phyloP scores from a whole-genome alignment of 352 stramenopile species.

The Globisporangium splendens region DNA sequence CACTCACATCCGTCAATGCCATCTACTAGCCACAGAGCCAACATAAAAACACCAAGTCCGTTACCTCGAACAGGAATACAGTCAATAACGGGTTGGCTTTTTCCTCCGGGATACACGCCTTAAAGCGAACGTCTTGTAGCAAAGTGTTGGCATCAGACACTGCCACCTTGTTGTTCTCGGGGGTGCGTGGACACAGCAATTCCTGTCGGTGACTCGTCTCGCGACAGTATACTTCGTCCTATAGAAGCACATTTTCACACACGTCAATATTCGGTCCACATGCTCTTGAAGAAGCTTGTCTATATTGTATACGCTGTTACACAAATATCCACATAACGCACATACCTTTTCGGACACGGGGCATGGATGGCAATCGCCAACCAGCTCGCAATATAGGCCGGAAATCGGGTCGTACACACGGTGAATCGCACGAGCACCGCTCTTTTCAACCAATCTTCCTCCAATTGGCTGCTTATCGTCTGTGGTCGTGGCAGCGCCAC shows the following conservation, averaged over 20 bases:
- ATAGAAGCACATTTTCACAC: not conserved
- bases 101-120: slow-evolving; percentile 43
- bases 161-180: slow-evolving; percentile 17
- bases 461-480: slow-evolving; percentile 9
- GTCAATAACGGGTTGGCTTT: slow-evolving; percentile 29
- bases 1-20: not conserved
- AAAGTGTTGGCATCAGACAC: slow-evolving; percentile 13
- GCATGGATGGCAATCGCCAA: slow-evolving; percentile 56
- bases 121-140: slow-evolving; percentile 41
- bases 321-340: not conserved
- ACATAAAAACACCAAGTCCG: not conserved
- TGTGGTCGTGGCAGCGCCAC: not conserved
- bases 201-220: slow-evolving; percentile 72
- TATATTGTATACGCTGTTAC: too few species aligned
- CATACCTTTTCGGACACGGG: slow-evolving; percentile 39
- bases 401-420: slow-evolving; percentile 63
- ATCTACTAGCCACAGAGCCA: too few species aligned
- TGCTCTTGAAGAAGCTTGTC: not conserved
- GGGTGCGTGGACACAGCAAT: slow-evolving; percentile 38
- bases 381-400: slow-evolving; percentile 50
- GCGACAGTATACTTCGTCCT: slow-evolving; percentile 59
- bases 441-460: slow-evolving; percentile 20
- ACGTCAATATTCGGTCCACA: not conserved
- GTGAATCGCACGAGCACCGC: slow-evolving; percentile 25
- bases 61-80: slow-evolving; percentile 78